These are phyloP conservation scores for Psilocybe cyanescens DNA, from an alignment of 768 basidiomycete species.

Conservation along the genomic window DNA sequence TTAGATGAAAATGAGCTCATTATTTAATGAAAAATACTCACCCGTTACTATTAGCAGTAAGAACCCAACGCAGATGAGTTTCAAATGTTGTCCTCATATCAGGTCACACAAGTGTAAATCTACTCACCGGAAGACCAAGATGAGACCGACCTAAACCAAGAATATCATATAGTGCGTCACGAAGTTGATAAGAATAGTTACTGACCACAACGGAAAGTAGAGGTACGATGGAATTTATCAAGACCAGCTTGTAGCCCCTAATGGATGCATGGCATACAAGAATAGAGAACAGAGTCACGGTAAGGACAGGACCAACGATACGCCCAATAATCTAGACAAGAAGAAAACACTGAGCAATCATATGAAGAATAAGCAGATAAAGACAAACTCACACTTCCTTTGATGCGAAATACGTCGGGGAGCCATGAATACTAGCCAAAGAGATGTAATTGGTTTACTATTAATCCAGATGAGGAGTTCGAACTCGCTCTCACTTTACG, in stretches of 20 bases:
- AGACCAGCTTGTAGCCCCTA: constrained; percentile 59
- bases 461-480: neutral
- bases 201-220: constrained; percentile 88
- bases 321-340: constrained; percentile 62
- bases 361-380: neutral
- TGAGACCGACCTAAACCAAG: constrained; percentile 74
- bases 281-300: constrained; percentile 77
- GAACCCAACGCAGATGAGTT: neutral
- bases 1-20: neutral
- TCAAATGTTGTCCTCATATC: constrained; percentile 1
- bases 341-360: constrained; percentile 6
- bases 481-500: constrained; percentile 11
- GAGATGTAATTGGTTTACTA: neutral
- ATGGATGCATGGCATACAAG: constrained; percentile 61
- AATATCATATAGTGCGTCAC: constrained; percentile 1
- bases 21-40: constrained; percentile 30
- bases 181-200: constrained; percentile 13
- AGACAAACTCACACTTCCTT: constrained; percentile 69
- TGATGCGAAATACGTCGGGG: constrained; percentile 45
- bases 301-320: constrained; percentile 83
- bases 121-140: constrained; percentile 82
- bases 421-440: constrained; percentile 21
- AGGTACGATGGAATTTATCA: constrained; percentile 87
- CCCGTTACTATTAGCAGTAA: constrained; percentile 58
- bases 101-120: neutral